Percentiles rank a stretch among this genome's conserved stretches.
Evolutionary conservation across 768 basidiomycete genomes (phyloP).

Genomic region (Pleurotus citrinopileatus): DNA sequence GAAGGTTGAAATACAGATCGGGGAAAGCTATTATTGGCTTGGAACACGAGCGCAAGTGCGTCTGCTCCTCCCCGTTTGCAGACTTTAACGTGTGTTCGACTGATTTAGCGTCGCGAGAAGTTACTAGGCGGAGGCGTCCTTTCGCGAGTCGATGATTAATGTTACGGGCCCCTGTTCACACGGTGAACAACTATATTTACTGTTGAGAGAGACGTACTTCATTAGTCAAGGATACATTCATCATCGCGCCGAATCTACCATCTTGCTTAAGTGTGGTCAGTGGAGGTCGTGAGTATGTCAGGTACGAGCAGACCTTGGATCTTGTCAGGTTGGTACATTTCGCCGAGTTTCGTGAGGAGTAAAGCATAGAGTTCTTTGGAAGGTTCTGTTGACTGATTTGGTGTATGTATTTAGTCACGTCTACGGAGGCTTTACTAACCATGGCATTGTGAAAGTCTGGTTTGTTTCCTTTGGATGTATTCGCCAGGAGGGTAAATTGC

Average conservation of each 20-base stretch:
- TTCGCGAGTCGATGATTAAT: constrained; percentile 79
- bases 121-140: constrained; percentile 47
- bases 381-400: constrained; percentile 65
- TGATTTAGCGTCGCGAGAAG: background rate
- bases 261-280: constrained; percentile 41
- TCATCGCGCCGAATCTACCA: constrained; percentile 96
- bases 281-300: background rate
- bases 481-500: constrained; percentile 89
- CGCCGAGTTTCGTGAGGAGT: constrained; percentile 67
- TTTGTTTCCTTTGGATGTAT: constrained; percentile 84
- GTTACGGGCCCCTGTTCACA: constrained; percentile 73
- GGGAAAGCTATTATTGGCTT: too few species aligned
- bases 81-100: too few species aligned
- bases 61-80: too few species aligned
- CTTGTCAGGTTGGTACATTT: constrained; percentile 67
- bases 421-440: constrained; percentile 47
- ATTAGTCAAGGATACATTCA: constrained; percentile 85
- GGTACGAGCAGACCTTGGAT: constrained; percentile 61
- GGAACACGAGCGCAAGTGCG: too few species aligned
- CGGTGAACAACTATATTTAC: constrained; percentile 30
- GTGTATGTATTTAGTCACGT: too few species aligned
- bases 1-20: too few species aligned
- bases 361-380: constrained; percentile 69
- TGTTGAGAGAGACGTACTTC: constrained; percentile 56
- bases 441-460: constrained; percentile 93